A percentile compares a stretch with the other conserved stretches of the same genome.
phyloP scores from a whole-genome alignment of 2,329 filamentous ascomycete genomes.

The Huntiella abstrusa region DNA sequence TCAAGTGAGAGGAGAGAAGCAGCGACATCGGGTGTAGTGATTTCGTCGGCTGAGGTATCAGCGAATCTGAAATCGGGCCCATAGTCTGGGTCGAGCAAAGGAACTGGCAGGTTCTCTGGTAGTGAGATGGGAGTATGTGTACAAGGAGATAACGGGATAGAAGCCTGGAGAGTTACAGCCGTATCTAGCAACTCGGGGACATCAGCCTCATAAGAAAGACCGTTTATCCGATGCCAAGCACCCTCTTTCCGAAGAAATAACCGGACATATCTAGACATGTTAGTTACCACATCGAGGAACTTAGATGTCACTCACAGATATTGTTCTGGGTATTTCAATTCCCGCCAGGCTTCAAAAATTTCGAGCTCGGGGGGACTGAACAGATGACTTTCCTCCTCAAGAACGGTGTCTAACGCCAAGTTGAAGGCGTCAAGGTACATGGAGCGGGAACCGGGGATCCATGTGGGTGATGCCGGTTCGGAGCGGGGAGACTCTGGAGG shows the following conservation, averaged over 20 bases:
- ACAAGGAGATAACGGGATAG: constrained; percentile 19
- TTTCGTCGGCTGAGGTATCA: constrained; percentile 53
- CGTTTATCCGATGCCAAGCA: constrained; percentile 69
- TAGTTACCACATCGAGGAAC: neutral
- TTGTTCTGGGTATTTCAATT: constrained; percentile 64
- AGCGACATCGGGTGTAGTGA: constrained; percentile 66
- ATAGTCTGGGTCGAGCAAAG: constrained; percentile 21
- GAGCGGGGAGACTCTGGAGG: too few species aligned
- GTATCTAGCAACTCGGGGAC: constrained; percentile 54
- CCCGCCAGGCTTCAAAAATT: constrained; percentile 60
- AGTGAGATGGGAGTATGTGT: neutral
- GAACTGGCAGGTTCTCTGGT: neutral
- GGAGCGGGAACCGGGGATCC: constrained; percentile 63
- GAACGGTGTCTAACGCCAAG: constrained; percentile 69
- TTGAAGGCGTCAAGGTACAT: constrained; percentile 98
- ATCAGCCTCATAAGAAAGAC: constrained; percentile 64
- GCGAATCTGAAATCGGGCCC: constrained; percentile 53
- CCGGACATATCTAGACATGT: constrained; percentile 53
- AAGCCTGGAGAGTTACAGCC: constrained; percentile 41
- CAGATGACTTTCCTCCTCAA: constrained; percentile 73
- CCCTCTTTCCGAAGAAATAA: constrained; percentile 84
- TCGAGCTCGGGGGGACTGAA: constrained; percentile 63
- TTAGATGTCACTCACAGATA: constrained; percentile 47
- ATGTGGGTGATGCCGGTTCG: constrained; percentile 19
- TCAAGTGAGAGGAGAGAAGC: constrained; percentile 67